Evolutionary conservation across 1,284 basidiomycete genomes (phyloP), one percentile per base, ranked within the genome.

Genomic region (Heterobasidion occidentale): DNA sequence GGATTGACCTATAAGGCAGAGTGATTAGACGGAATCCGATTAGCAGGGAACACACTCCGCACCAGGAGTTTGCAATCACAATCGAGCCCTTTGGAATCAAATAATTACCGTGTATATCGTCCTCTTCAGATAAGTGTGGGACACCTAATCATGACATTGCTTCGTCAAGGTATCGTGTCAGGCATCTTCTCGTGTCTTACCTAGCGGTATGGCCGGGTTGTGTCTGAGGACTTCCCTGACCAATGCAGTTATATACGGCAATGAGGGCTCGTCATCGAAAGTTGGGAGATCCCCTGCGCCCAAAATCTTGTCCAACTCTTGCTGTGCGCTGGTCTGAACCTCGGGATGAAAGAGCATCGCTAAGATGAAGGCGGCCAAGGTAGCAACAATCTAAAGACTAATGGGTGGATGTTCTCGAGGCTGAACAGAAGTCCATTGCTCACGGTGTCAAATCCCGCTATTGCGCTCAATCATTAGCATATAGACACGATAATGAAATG

Each of bases 171-270:
- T 9, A 11, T 6, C 42, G 7, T 38, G 20, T 20, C 7, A 20
- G 8, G 5, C n/a, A 12, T n/a, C 14, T 19, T 20, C 7, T 9
- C 9, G n/a, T 27, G n/a, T 15, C 36, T 20, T 27, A 56, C 58
- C 52, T 7, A 54, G 52, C 2, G 56, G 56, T 9, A 38, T 34
- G 35, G 52, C 36, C 6, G 56, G 52, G 17, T 27, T 47, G 54
- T 52, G 54, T 17, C 57, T 34, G 14, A 64, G 57, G 2, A 65
- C 46, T 52, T 67, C 36, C 17, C 56, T 61, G 54, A 46, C 61
- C 52, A 71, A 17, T 0, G 63, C 62, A 36, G 63, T 63, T 14
- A 65, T 7, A 53, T 69, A 70, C 0, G 70, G 69, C 6, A 71
- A 51, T 17, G 47, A 50, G 19, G 36, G 8, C 36, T 57, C 59